Percentiles rank a stretch among this genome's conserved stretches.
phyloP scores from a whole-genome alignment of 139 green algal genomes.

The Nannochloris sp. region DNA sequence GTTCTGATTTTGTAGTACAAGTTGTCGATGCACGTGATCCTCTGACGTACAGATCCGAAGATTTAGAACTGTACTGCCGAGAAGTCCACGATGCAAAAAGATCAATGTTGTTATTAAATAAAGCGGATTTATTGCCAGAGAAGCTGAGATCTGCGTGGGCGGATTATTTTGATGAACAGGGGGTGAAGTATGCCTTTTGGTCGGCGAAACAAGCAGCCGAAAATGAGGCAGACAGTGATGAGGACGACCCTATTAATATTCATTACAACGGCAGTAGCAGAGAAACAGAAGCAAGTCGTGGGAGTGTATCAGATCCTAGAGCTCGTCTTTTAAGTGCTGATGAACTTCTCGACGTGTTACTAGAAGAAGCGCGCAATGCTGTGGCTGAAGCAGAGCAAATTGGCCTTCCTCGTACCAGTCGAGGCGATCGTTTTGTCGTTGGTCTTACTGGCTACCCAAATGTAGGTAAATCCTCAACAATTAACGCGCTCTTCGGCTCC shows the following conservation, averaged over 20 bases:
- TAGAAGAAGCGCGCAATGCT: conserved; percentile 18
- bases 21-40: conserved; percentile 93
- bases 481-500: conserved; percentile 92
- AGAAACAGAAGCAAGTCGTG: too few species aligned
- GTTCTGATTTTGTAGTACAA: conserved; percentile 88
- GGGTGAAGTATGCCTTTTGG: conserved; percentile 74
- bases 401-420: conserved; percentile 4
- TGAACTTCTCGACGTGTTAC: conserved; percentile 31
- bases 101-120: conserved; percentile 92
- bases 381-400: conserved; percentile 6
- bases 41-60: conserved; percentile 81
- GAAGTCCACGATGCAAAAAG: conserved; percentile 63
- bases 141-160: conserved; percentile 67
- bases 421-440: conserved; percentile 50
- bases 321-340: conserved; percentile 39
- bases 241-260: neutral
- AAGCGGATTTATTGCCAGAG: conserved; percentile 87
- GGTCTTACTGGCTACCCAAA: conserved; percentile 96
- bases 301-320: conserved; percentile 16
- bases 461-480: conserved; percentile 89
- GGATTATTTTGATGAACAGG: conserved; percentile 69
- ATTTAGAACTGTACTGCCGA: conserved; percentile 69
- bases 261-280: too few species aligned
- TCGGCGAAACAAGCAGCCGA: conserved; percentile 55
- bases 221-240: conserved; percentile 13